Conservation (phyloP, 1,284 basidiomycete genomes). For the Trichosporon coremiiforme region DNA sequence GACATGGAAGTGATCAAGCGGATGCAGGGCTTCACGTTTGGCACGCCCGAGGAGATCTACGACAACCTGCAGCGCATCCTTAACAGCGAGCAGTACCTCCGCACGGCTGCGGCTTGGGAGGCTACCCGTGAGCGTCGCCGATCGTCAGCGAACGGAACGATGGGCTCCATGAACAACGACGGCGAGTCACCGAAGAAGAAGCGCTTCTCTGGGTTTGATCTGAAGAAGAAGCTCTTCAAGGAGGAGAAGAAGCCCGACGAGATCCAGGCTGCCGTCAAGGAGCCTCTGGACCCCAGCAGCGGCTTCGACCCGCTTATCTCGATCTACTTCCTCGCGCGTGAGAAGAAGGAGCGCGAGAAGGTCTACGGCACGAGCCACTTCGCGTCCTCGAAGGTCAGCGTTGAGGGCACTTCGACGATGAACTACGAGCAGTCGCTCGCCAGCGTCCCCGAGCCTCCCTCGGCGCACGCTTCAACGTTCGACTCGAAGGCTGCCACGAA, state of each 20-base stretch:
- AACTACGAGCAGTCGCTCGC: conserved; percentile 76
- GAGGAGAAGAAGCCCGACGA: conserved; percentile 55
- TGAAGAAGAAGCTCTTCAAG: conserved; percentile 87
- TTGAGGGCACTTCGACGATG: conserved; percentile 39
- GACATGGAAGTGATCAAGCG: conserved; percentile 81
- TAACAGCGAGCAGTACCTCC: conserved; percentile 74
- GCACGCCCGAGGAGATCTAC: conserved; percentile 81
- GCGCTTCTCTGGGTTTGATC: conserved; percentile 89
- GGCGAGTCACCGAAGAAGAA: conserved; percentile 56
- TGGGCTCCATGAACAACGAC: conserved; percentile 24
- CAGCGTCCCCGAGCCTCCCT: conserved; percentile 74
- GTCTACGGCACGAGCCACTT: conserved; percentile 93
- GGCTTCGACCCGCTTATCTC: conserved; percentile 94
- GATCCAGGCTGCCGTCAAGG: conserved; percentile 41
- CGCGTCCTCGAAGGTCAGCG: conserved; percentile 79
- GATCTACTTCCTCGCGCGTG: conserved; percentile 92
- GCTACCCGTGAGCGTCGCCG: conserved; percentile 62
- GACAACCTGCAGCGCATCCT: conserved; percentile 72
- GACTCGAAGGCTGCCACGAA: conserved; percentile 14
- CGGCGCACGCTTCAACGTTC: conserved; percentile 55
- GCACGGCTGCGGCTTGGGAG: conserved; percentile 76
- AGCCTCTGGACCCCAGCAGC: conserved; percentile 74
- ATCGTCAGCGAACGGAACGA: conserved; percentile 35
- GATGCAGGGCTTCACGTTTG: conserved; percentile 98
- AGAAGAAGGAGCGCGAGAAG: conserved; percentile 90